Conservation (phyloP, 1,284 basidiomycete genomes). For the Puccinia hordei region DNA sequence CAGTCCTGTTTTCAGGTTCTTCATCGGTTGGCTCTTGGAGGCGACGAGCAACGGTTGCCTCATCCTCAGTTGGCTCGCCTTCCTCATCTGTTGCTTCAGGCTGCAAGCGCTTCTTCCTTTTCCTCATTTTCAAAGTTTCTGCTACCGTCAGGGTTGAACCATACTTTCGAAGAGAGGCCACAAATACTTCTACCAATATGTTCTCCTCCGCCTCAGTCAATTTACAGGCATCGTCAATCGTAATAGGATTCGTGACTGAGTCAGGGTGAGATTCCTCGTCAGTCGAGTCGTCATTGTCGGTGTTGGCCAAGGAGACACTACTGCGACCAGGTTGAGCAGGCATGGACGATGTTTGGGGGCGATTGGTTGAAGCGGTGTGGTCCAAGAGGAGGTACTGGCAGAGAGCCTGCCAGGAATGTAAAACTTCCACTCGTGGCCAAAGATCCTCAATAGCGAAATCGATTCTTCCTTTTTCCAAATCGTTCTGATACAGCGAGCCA, state of each 20-base stretch:
- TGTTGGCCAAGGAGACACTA: slow-evolving; percentile 58
- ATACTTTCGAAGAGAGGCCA: slow-evolving; percentile 67
- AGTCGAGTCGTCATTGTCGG: slow-evolving; percentile 51
- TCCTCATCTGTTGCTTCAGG: slow-evolving; percentile 27
- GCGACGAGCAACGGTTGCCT: slow-evolving; percentile 13
- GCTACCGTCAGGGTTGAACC: slow-evolving; percentile 65
- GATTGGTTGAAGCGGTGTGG: slow-evolving; percentile 68
- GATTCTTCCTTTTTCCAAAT: slow-evolving; percentile 55
- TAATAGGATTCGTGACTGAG: not conserved
- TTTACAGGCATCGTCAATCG: slow-evolving; percentile 60
- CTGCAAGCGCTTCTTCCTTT: slow-evolving; percentile 25
- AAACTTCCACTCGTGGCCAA: slow-evolving; percentile 73
- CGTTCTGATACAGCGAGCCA: slow-evolving; percentile 43
- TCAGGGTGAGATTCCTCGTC: slow-evolving; percentile 4
- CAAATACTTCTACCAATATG: slow-evolving; percentile 76
- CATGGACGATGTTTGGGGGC: slow-evolving; percentile 54
- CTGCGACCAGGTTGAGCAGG: slow-evolving; percentile 57
- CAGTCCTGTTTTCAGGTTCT: slow-evolving; percentile 64
- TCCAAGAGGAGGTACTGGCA: slow-evolving; percentile 82
- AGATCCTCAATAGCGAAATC: slow-evolving; percentile 83
- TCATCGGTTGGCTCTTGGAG: not conserved
- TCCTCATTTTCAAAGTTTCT: slow-evolving; percentile 16
- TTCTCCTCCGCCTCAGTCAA: slow-evolving; percentile 79
- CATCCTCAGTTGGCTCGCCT: slow-evolving; percentile 27
- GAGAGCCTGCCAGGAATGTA: slow-evolving; percentile 80